Base-by-base conservation (phyloP, 805 yeast species). In the Vanderwaltozyma yarrowii region DNA sequence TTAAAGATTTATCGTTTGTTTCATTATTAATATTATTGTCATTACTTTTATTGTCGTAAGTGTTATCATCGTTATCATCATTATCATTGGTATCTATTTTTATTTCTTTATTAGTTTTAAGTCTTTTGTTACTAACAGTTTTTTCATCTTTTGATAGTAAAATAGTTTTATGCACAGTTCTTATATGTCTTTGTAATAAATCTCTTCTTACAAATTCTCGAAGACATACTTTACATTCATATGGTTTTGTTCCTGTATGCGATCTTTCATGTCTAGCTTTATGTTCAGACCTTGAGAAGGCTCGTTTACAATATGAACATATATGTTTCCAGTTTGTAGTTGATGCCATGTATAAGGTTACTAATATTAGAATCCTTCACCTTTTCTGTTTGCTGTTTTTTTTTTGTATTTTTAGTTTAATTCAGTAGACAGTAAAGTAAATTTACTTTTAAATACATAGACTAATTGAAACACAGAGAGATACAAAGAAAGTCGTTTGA, bases 191-290 rank as follows among this genome's bases (percentile, higher is more conserved):
- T 49, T 82, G 84, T 14, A 84, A 64, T 33, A 83, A 62, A 52
- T 83, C 94, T 47, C 92, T 64, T 42, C 94, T 64, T 1, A 83
- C 94, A 63, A 83, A 83, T 2, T 80, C 73, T 35, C 80, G 72
- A 9, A 76, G 68, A 54, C 94, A 83, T 36, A 75, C 69, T 26
- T 71, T 65, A 50, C 94, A 83, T 41, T 75, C 76, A 61, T 80
- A 83, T 1, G 94, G 94, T 45, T 85, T 76, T 50, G 78, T 85
- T 50, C 80, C 80, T 12, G 87, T 80, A 53, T 82, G 92, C 1
- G 86, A 77, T 20, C 88, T 62, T 56, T 82, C 89, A 50, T 82
- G 92, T 35, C 92, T 70, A 30, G 79, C 74, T 47, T 80, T 72
- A 57, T 82, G 92, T 55, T 82, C 92, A 10, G 82, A 73, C 36